Conservation (phyloP, 768 basidiomycete genomes). For the Hypsizygus marmoreus region DNA sequence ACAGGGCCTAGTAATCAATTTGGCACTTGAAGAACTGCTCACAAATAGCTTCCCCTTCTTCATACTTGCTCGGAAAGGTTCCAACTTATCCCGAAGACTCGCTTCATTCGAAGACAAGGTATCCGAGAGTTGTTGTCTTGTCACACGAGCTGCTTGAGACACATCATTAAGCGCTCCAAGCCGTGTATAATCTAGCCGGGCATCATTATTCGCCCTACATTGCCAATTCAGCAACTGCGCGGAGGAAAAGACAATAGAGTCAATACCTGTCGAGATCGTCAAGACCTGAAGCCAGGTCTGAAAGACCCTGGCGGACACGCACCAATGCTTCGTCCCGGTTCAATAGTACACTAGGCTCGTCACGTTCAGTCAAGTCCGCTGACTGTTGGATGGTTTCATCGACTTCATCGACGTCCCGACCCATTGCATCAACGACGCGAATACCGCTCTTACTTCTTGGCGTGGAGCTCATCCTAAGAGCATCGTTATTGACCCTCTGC, state of each 20-base stretch:
- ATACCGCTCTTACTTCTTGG: slow-evolving; percentile 42
- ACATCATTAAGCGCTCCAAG: slow-evolving; percentile 14
- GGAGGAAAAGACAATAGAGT: slow-evolving; percentile 14
- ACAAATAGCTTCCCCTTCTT: slow-evolving; percentile 40
- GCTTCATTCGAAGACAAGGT: slow-evolving; percentile 42
- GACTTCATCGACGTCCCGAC: slow-evolving; percentile 51
- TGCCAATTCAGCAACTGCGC: slow-evolving; percentile 2
- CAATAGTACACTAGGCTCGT: slow-evolving; percentile 25
- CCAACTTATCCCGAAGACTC: slow-evolving; percentile 34
- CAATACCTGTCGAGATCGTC: slow-evolving; percentile 60
- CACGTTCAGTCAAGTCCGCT: slow-evolving; percentile 22
- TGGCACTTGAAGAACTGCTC: slow-evolving; percentile 15
- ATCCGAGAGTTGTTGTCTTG: slow-evolving; percentile 44
- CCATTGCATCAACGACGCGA: slow-evolving; percentile 72
- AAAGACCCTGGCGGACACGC: slow-evolving; percentile 59
- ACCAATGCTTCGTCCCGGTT: slow-evolving; percentile 54
- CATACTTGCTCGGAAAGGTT: slow-evolving; percentile 36
- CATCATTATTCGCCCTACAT: slow-evolving; percentile 39
- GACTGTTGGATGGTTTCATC: slow-evolving; percentile 19
- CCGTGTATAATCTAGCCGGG: slow-evolving; percentile 35
- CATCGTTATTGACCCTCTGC: slow-evolving; percentile 7
- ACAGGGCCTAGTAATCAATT: not conserved
- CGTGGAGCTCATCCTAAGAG: slow-evolving; percentile 10
- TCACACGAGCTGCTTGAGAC: slow-evolving; percentile 33
- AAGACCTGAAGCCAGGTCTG: slow-evolving; percentile 56